Conservation (phyloP, 495 filamentous ascomycete species). For the Podospora pseudopauciseta region DNA sequence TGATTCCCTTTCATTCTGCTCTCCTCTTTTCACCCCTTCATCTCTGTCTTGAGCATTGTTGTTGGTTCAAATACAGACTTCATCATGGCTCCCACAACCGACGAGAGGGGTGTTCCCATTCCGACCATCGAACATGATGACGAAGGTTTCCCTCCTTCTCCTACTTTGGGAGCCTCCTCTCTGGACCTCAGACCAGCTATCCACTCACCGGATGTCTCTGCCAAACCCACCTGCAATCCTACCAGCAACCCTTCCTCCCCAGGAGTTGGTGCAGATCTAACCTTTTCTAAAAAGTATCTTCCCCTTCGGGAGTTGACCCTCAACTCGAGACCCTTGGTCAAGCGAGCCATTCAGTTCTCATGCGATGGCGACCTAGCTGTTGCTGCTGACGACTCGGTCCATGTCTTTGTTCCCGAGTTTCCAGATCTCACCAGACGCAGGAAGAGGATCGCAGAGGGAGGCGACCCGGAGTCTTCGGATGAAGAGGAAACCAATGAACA, state of each 20-base stretch:
- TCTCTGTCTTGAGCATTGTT: background rate
- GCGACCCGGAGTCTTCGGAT: constrained; percentile 22
- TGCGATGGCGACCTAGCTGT: constrained; percentile 49
- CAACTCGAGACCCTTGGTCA: constrained; percentile 39
- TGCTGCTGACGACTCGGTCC: constrained; percentile 46
- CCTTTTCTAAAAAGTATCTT: constrained; percentile 28
- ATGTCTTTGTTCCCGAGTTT: constrained; percentile 46
- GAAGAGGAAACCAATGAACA: constrained; percentile 25
- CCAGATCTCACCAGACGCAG: constrained; percentile 26
- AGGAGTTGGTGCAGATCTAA: background rate
- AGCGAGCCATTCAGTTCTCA: constrained; percentile 46
- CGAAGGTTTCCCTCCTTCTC: background rate
- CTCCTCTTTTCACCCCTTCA: background rate
- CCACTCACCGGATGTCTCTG: background rate
- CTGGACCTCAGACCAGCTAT: background rate
- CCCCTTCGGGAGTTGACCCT: constrained; percentile 45
- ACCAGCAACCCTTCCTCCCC: background rate
- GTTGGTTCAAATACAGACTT: background rate
- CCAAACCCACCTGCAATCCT: background rate
- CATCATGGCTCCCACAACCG: background rate
- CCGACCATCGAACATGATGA: background rate
- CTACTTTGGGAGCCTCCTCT: background rate
- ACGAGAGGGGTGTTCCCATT: background rate
- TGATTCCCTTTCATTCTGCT: background rate
- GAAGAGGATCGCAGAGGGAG: constrained; percentile 4